phyloP scores from a whole-genome alignment of 371 early-diverging fungal genomes.

The Dipsacomyces acuminosporus region DNA sequence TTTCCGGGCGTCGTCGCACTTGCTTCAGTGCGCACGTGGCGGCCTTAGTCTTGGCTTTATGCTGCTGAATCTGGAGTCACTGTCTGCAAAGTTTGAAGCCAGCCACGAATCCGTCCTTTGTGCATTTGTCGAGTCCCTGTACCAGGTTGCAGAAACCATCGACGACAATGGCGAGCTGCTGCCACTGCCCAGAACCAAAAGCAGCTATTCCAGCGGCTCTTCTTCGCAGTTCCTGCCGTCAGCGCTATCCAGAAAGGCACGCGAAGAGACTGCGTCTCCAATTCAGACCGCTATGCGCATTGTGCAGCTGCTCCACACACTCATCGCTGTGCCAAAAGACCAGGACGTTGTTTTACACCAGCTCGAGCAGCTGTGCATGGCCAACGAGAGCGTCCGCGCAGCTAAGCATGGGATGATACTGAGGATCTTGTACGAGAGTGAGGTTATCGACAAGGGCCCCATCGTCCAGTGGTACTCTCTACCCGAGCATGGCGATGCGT shows the following conservation, averaged over 20 bases:
- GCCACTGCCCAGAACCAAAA: neutral
- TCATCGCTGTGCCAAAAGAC: slow-evolving; percentile 30
- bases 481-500: slow-evolving; percentile 1
- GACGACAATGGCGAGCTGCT: neutral
- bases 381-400: slow-evolving; percentile 22
- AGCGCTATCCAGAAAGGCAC: slow-evolving; percentile 27
- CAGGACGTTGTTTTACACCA: slow-evolving; percentile 29
- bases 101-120: slow-evolving; percentile 32
- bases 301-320: slow-evolving; percentile 28
- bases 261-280: slow-evolving; percentile 18
- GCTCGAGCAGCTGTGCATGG: slow-evolving; percentile 36
- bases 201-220: neutral
- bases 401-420: slow-evolving; percentile 21
- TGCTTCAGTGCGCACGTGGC: slow-evolving; percentile 43
- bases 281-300: slow-evolving; percentile 25
- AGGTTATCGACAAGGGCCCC: slow-evolving; percentile 30
- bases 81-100: slow-evolving; percentile 28
- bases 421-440: slow-evolving; percentile 39
- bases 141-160: slow-evolving; percentile 22
- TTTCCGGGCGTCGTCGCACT: slow-evolving; percentile 40
- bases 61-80: slow-evolving; percentile 37
- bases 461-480: slow-evolving; percentile 26
- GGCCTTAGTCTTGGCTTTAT: slow-evolving; percentile 41
- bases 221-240: slow-evolving; percentile 18
- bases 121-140: slow-evolving; percentile 43